phyloP scores from a whole-genome alignment of 306 rosid species.

The Datisca glomerata region DNA sequence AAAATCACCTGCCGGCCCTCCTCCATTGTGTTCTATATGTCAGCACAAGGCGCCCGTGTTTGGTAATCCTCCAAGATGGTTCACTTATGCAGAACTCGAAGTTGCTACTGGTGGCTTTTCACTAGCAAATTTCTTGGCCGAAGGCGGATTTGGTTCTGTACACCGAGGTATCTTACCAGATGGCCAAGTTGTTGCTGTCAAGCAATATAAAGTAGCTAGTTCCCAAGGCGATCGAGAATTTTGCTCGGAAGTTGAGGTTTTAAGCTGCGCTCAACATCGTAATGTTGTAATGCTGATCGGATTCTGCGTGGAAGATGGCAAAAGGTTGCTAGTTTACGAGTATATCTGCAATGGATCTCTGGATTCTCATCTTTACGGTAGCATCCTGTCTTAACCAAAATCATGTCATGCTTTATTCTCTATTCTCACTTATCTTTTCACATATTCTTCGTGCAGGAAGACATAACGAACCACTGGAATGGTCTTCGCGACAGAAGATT shows the following conservation, averaged over 20 bases:
- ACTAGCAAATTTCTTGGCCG: conserved; percentile 76
- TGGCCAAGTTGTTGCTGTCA: conserved; percentile 80
- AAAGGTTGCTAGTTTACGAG: conserved; percentile 86
- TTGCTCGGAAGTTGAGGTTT: conserved; percentile 93
- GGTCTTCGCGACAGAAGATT: conserved; percentile 73
- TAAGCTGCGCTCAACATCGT: conserved; percentile 97
- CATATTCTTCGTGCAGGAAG: conserved; percentile 39
- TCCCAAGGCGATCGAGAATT: conserved; percentile 92
- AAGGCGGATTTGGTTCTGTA: conserved; percentile 97
- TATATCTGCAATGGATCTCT: conserved; percentile 85
- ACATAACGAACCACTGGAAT: conserved; percentile 34
- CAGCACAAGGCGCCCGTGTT: conserved; percentile 92
- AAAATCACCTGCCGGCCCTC: conserved; percentile 61
- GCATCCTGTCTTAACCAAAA: conserved; percentile 8
- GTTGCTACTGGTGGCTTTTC: conserved; percentile 86
- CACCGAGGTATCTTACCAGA: conserved; percentile 68
- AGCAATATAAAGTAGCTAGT: conserved; percentile 81
- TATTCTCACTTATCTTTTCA: too few relatives aligned
- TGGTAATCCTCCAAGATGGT: conserved; percentile 95
- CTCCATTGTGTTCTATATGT: conserved; percentile 90
- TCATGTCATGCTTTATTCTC: not conserved
- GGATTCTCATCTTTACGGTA: conserved; percentile 88
- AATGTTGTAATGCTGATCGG: conserved; percentile 92
- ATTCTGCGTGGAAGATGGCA: conserved; percentile 82
- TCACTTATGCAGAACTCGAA: conserved; percentile 69